Conservation (phyloP, 495 filamentous ascomycete species). For the Podospora appendiculata region DNA sequence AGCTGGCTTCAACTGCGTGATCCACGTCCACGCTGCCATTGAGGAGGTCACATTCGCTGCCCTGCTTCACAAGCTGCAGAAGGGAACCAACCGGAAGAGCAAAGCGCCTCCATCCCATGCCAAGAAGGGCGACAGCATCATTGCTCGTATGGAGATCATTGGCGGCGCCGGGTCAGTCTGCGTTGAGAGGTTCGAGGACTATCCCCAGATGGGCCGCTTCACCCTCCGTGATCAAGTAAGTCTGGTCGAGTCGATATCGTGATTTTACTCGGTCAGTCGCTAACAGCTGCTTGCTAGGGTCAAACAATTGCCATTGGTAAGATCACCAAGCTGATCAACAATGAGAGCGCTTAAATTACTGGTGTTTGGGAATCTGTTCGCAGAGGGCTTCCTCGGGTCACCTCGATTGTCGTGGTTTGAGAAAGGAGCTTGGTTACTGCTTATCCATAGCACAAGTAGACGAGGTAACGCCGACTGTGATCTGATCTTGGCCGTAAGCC, state of each 20-base stretch:
- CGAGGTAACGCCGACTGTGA: too few relatives aligned
- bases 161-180: conserved; percentile 81
- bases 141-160: conserved; percentile 80
- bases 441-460: too few relatives aligned
- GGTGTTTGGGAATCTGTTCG: too few relatives aligned
- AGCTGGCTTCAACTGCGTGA: conserved; percentile 75
- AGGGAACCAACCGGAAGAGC: conserved; percentile 89
- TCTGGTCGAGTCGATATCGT: not conserved
- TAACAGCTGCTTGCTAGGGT: conserved; percentile 44
- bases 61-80: conserved; percentile 90
- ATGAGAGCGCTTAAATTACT: conserved; percentile 18
- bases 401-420: too few relatives aligned
- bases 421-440: too few relatives aligned
- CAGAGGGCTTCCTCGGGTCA: too few relatives aligned
- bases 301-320: conserved; percentile 97
- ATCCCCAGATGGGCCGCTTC: conserved; percentile 89
- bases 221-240: conserved; percentile 86
- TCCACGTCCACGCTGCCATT: conserved; percentile 85
- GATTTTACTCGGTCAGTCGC: not conserved
- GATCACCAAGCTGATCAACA: conserved; percentile 70
- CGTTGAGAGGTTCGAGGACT: conserved; percentile 88
- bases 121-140: conserved; percentile 85
- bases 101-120: conserved; percentile 89
- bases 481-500: too few relatives aligned
- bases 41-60: conserved; percentile 88